A percentile compares a stretch with the other conserved stretches of the same genome.
phyloP scores from a whole-genome alignment of 768 basidiomycete genomes.

The Leccinum boreale region DNA sequence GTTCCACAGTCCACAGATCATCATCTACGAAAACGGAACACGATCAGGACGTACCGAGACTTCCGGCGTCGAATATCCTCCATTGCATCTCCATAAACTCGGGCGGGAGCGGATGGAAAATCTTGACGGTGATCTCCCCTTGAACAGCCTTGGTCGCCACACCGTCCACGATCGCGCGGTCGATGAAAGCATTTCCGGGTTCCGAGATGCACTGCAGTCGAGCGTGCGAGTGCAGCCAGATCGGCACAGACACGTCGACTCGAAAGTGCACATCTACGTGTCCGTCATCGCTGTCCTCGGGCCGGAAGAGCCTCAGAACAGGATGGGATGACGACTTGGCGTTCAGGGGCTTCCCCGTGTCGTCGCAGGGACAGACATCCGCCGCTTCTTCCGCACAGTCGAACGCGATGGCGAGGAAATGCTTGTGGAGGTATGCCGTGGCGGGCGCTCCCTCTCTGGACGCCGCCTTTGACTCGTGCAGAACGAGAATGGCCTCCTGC shows the following conservation, averaged over 20 bases:
- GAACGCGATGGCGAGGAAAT: constrained; percentile 55
- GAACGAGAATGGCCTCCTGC: constrained; percentile 59
- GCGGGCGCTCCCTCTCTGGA: constrained; percentile 22
- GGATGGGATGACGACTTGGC: constrained; percentile 35
- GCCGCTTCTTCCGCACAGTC: constrained; percentile 67
- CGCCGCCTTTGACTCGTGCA: constrained; percentile 45
- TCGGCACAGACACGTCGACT: constrained; percentile 46
- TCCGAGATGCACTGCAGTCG: constrained; percentile 58
- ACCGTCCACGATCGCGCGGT: constrained; percentile 51
- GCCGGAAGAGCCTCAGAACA: constrained; percentile 17
- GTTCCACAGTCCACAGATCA: constrained; percentile 14
- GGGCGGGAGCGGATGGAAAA: constrained; percentile 58
- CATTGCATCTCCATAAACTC: constrained; percentile 60
- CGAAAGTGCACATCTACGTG: constrained; percentile 52
- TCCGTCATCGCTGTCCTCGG: constrained; percentile 26
- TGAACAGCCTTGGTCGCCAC: constrained; percentile 51
- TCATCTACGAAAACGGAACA: background rate
- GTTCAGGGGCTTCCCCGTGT: constrained; percentile 49
- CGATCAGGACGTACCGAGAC: constrained; percentile 41
- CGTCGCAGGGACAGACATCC: constrained; percentile 64
- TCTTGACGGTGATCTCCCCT: constrained; percentile 52
- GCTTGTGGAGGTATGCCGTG: constrained; percentile 48
- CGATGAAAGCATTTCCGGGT: constrained; percentile 47
- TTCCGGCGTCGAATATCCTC: constrained; percentile 62
- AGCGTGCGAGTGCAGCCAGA: constrained; percentile 65